Conservation (phyloP, 805 yeast genomes). For the Candida coquimbonensis region DNA sequence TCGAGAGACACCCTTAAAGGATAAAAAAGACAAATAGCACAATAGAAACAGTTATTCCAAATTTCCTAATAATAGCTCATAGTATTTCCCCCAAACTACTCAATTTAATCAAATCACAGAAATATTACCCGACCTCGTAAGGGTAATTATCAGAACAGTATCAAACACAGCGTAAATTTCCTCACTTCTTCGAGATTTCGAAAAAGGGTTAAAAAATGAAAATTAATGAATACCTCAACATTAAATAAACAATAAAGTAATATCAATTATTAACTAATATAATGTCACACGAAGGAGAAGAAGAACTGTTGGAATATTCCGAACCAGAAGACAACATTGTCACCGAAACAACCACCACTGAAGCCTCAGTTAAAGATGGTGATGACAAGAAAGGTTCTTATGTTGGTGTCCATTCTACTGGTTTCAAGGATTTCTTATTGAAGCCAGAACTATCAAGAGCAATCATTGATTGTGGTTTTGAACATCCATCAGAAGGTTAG, state of each 20-base stretch:
- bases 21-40: too few relatives aligned
- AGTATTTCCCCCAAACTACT: too few relatives aligned
- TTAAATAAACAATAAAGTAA: not conserved
- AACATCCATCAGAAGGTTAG: constrained; percentile 98
- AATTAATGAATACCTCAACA: not conserved
- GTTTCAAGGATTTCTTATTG: constrained; percentile 93
- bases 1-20: too few relatives aligned
- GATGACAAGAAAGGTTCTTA: constrained; percentile 92
- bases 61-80: too few relatives aligned
- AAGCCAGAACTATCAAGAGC: constrained; percentile 97
- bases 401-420: constrained; percentile 97
- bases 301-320: constrained; percentile 97
- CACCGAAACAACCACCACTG: constrained; percentile 40
- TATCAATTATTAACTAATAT: not conserved
- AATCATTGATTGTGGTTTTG: constrained; percentile 98
- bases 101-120: too few relatives aligned
- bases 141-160: not conserved
- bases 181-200: not conserved
- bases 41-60: too few relatives aligned
- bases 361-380: constrained; percentile 41
- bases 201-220: not conserved
- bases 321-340: constrained; percentile 92
- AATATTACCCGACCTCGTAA: too few relatives aligned
- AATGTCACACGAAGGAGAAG: constrained; percentile 97
- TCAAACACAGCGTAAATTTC: not conserved